Evolutionary conservation across 2,329 filamentous ascomycete species (phyloP).

Genomic region (Colletotrichum simmondsii): DNA sequence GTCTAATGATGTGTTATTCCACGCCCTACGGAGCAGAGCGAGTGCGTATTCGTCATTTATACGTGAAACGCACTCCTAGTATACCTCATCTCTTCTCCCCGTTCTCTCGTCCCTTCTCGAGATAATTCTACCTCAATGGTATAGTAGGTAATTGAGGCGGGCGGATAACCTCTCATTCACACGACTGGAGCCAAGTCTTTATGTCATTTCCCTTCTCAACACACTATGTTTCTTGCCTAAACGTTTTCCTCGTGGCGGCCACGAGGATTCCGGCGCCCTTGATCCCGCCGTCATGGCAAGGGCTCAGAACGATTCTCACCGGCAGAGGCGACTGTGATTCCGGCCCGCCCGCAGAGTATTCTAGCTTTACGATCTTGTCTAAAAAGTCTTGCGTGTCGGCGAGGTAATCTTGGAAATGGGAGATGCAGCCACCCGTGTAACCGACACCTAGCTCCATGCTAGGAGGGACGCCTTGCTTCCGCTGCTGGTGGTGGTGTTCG

Average conservation of each 20-base stretch:
- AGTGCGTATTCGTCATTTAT: not conserved
- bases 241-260: slow-evolving; percentile 52
- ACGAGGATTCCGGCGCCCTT: slow-evolving; percentile 71
- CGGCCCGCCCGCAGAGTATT: slow-evolving; percentile 44
- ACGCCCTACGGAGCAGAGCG: no score
- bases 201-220: not conserved
- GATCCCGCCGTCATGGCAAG: slow-evolving; percentile 72
- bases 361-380: slow-evolving; percentile 59
- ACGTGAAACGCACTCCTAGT: not conserved
- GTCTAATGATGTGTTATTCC: not conserved
- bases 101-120: no score
- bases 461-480: slow-evolving; percentile 34
- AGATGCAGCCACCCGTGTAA: slow-evolving; percentile 83
- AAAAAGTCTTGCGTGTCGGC: slow-evolving; percentile 76
- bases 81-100: no score
- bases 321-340: slow-evolving; percentile 39
- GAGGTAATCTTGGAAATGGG: slow-evolving; percentile 81
- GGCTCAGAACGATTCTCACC: slow-evolving; percentile 59
- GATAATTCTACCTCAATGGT: not conserved
- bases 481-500: slow-evolving; percentile 8
- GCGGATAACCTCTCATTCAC: not conserved
- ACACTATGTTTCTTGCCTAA: slow-evolving; percentile 27
- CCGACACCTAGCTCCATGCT: slow-evolving; percentile 75
- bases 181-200: not conserved
- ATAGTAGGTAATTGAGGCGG: not conserved